Conservation (phyloP, 2,329 filamentous ascomycete genomes). For the Aspergillus sp. region DNA sequence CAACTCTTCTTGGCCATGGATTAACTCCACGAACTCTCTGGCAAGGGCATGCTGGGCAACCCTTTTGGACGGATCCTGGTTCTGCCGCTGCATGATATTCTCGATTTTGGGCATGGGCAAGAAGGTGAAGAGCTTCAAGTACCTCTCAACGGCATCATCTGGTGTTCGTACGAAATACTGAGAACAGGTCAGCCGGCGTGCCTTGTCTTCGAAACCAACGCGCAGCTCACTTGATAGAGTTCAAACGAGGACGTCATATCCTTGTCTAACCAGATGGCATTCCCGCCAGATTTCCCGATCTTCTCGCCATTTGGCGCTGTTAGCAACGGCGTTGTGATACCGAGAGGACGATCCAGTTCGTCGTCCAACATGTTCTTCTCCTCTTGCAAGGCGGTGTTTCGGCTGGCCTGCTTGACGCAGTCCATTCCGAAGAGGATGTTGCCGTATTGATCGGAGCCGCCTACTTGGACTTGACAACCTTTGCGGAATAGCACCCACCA, state of each 20-base stretch:
- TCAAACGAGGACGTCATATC: constrained; percentile 75
- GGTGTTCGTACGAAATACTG: constrained; percentile 77
- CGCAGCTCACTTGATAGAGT: constrained; percentile 56
- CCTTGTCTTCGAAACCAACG: neutral
- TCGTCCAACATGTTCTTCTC: constrained; percentile 27
- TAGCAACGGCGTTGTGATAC: constrained; percentile 82
- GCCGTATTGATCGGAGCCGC: constrained; percentile 90
- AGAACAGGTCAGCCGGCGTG: constrained; percentile 10
- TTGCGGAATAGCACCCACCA: constrained; percentile 80
- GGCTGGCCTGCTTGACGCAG: constrained; percentile 65
- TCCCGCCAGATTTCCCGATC: constrained; percentile 89
- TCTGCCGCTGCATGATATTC: constrained; percentile 58
- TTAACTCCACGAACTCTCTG: constrained; percentile 67
- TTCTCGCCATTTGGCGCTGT: constrained; percentile 80
- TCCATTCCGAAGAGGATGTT: constrained; percentile 91
- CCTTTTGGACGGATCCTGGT: constrained; percentile 58
- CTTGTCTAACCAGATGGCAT: constrained; percentile 84
- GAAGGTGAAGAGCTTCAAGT: constrained; percentile 87
- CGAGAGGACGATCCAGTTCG: constrained; percentile 51
- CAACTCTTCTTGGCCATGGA: constrained; percentile 62
- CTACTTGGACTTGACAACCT: constrained; percentile 74
- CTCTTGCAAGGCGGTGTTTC: constrained; percentile 30
- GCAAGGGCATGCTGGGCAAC: constrained; percentile 76
- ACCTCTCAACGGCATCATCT: constrained; percentile 69
- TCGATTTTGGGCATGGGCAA: constrained; percentile 62